Evolutionary conservation across 805 yeast species (phyloP).

Genomic region (Lipomyces sp.): DNA sequence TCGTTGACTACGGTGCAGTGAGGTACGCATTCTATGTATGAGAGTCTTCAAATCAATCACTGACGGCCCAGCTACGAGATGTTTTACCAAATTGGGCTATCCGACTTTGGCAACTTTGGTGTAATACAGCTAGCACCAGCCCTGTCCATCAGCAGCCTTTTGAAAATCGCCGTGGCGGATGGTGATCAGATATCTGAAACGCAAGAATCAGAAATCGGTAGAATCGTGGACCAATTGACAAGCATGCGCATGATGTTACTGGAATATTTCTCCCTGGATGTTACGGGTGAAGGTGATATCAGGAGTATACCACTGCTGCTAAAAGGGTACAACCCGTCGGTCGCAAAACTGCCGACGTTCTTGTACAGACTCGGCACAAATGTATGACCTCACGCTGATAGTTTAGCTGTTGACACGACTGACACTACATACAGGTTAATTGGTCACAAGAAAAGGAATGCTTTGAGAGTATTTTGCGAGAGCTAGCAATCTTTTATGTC

Average conservation of each 20-base stretch:
- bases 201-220: slow-evolving; percentile 29
- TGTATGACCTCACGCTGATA: slow-evolving; percentile 43
- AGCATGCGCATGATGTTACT: slow-evolving; percentile 75
- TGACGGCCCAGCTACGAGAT: slow-evolving; percentile 52
- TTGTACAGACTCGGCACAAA: slow-evolving; percentile 62
- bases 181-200: slow-evolving; percentile 4
- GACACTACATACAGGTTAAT: slow-evolving; percentile 42
- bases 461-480: slow-evolving; percentile 64
- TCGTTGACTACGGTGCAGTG: slow-evolving; percentile 79
- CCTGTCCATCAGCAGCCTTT: slow-evolving; percentile 48
- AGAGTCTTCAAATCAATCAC: neutral
- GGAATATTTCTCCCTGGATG: slow-evolving; percentile 72
- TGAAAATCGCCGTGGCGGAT: slow-evolving; percentile 46
- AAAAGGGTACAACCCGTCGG: slow-evolving; percentile 64
- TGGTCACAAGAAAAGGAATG: slow-evolving; percentile 75
- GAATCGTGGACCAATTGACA: slow-evolving; percentile 40
- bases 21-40: slow-evolving; percentile 41
- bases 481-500: slow-evolving; percentile 72
- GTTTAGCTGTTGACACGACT: neutral
- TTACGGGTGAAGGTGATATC: slow-evolving; percentile 48
- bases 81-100: slow-evolving; percentile 78
- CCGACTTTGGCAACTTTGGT: slow-evolving; percentile 85
- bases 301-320: slow-evolving; percentile 69
- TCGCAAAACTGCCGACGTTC: slow-evolving; percentile 68
- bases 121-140: slow-evolving; percentile 50